Evolutionary conservation across 129 eudicot genomes (phyloP).

Genomic region (Chrysanthemum makinoi): DNA sequence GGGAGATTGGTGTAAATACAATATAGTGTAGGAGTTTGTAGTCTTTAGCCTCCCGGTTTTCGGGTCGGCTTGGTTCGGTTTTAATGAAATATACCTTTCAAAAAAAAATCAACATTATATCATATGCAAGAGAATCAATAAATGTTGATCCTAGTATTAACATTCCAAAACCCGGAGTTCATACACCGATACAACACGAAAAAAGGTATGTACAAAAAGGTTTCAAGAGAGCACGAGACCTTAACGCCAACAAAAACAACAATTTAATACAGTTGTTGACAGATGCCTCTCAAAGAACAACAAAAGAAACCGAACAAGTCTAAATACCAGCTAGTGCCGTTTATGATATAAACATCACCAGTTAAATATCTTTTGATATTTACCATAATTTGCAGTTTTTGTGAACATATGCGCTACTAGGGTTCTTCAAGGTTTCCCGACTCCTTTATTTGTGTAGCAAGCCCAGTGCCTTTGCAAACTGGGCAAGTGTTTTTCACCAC

Average conservation of each 20-base stretch:
- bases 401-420: constrained; percentile 23
- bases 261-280: constrained; percentile 29
- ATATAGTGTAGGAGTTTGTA: no score
- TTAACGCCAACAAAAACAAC: constrained; percentile 28
- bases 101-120: constrained; percentile 3
- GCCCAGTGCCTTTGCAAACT: constrained; percentile 77
- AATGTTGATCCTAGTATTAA: constrained; percentile 26
- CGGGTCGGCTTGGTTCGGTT: no score
- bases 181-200: constrained; percentile 27
- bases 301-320: constrained; percentile 28
- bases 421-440: constrained; percentile 19
- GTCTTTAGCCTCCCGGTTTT: no score
- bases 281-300: constrained; percentile 28
- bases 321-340: constrained; percentile 24
- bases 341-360: constrained; percentile 34
- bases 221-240: constrained; percentile 20
- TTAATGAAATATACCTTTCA: no score
- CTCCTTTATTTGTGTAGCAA: constrained; percentile 30
- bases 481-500: constrained; percentile 84
- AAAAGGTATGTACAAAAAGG: constrained; percentile 35
- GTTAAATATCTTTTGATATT: constrained; percentile 32
- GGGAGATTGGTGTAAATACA: no score
- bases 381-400: constrained; percentile 33
- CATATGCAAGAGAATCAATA: constrained; percentile 1
- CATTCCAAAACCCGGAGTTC: constrained; percentile 29